Base-by-base conservation (phyloP, 805 yeast species). In the Saitoella complicata region DNA sequence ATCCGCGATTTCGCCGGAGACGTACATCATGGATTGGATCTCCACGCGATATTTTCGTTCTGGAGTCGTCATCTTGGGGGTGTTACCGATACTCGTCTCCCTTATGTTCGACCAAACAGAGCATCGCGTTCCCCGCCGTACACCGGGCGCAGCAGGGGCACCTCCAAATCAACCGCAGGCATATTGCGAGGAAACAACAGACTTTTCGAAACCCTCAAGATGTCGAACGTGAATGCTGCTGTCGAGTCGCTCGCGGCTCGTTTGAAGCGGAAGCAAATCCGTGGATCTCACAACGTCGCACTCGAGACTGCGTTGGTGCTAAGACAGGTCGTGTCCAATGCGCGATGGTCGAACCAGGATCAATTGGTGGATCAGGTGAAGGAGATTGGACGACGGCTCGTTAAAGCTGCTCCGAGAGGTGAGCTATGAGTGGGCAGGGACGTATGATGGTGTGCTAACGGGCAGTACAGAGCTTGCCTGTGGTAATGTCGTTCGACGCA, bases 21-120 rank as follows among this genome's bases (percentile, higher is more conserved):
- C 98, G 67, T 91, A 91, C 98, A 91, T 91, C 98, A 91, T 91
- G 66, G 65, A 91, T 62, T 91, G 98, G 55, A 91, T 91, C 65
- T 91, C 98, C 36, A 82, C 74, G 46, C 94, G 69, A 61, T 88
- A 91, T 57, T 79, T 77, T 12, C 38, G 21, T 21, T 21, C 21
- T 21, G 21, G 21, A 21, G 21, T 21, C 21, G 21, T 21, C 21
- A 21, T 21, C 21, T 21, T 21, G 21, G 4, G 21, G 21, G 21
- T 21, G 21, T 21, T 21, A 21, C 4, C 21, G 21, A 21, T 21
- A 21, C 21, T 21, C 21, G 21, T 21, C 21, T 21, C 21, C 21
- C 21, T 21, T 21, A n/a, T n/a, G n/a, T n/a, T n/a, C n/a, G n/a
- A n/a, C n/a, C n/a, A n/a, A n/a, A n/a, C n/a, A n/a, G 21, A 21